phyloP scores from a whole-genome alignment of 176 grass and related monocot species.

The Phyllostachys edulis region DNA sequence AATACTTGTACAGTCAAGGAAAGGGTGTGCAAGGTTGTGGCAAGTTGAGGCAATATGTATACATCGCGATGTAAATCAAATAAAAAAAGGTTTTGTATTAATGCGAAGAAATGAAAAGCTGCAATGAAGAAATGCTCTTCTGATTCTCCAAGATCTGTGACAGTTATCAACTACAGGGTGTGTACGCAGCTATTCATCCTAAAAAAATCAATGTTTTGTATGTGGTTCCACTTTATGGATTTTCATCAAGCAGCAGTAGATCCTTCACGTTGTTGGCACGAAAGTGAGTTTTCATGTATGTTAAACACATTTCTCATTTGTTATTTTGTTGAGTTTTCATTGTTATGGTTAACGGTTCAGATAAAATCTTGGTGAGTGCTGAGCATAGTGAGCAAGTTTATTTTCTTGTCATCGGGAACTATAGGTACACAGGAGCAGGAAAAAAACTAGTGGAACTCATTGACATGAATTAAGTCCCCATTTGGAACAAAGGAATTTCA shows the following conservation, averaged over 20 bases:
- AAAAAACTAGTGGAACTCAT: neutral
- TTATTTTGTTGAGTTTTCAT: too few species aligned
- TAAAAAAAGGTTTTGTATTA: constrained; percentile 5
- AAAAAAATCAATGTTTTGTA: neutral
- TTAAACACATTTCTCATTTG: neutral
- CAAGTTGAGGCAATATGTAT: neutral
- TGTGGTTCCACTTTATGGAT: neutral
- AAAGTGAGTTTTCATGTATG: neutral
- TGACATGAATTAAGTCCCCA: neutral
- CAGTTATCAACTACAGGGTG: neutral
- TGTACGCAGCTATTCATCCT: neutral
- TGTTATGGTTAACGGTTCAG: neutral
- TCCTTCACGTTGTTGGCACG: neutral
- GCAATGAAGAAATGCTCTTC: neutral
- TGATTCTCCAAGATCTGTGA: neutral
- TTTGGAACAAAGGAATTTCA: neutral
- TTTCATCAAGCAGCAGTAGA: neutral
- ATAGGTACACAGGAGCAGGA: neutral
- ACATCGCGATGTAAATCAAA: constrained; percentile 17
- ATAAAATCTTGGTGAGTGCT: neutral
- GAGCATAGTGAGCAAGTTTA: neutral
- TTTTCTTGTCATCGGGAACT: neutral
- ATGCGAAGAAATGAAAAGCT: neutral
- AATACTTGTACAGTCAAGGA: constrained; percentile 18
- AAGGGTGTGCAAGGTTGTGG: neutral